Evolutionary conservation across 2,329 filamentous ascomycete species (phyloP), one percentile per base, ranked within the genome.

Genomic region (Exophiala calicioides): DNA sequence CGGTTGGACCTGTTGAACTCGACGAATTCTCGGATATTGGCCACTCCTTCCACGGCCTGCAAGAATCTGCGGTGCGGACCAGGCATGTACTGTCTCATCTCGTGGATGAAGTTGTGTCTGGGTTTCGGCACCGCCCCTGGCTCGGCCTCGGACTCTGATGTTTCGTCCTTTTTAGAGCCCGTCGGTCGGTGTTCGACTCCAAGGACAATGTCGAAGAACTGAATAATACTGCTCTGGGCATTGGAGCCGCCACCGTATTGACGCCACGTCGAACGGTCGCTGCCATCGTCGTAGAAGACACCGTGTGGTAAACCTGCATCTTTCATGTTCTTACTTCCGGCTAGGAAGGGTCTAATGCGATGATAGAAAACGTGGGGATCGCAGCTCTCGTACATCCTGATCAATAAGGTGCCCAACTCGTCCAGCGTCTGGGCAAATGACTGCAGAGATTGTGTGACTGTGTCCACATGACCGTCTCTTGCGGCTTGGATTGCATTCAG

Each of bases 1-100:
- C 76, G 76, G 63, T 95, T 78, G 29, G 73, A 69, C 3, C 64
- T 72, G 62, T 78, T 80, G 58, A 58, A 66, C 56, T 86, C 80
- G 38, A 96, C 90, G 59, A 85, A 97, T 13, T 85, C 77, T 21
- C 89, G 86, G 58, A 98, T 89, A 62, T 97, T 97, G 58, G 91
- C 84, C 3, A 96, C 83, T 12, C 74, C 74, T 38, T 81, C 77
- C 9, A 96, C 84, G 53, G 94, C 86, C 55, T 86, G 79, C 3
- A 98, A 77, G 70, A 98, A 98, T 30, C 87, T 84, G 3, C 90
- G 86, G 63, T 98, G 93, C 0, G 86, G 81, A 0, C 90, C 91
- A 0, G 93, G 93, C 93, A 98, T 98, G 70, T 98, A 98, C 34
- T 80, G 80, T 48, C 91, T 86, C 93, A 98, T 98, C 57, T 98